A percentile compares a stretch with the other conserved stretches of the same genome.
phyloP scores from a whole-genome alignment of 2,329 filamentous ascomycete genomes.

The Fusarium algeriense region DNA sequence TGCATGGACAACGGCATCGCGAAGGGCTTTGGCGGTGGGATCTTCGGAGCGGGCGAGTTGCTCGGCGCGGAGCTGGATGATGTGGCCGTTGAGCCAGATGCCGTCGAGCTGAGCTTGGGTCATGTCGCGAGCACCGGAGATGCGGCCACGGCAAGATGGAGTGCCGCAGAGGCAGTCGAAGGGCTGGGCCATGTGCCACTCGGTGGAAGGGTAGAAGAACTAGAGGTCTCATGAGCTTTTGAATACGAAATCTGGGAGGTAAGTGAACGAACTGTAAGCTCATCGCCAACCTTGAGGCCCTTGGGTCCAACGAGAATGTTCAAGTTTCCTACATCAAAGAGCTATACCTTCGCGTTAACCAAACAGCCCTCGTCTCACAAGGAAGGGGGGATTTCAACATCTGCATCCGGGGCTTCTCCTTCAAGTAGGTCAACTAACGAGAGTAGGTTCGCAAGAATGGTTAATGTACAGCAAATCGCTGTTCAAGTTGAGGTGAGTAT shows the following conservation, averaged over 20 bases:
- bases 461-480: constrained; percentile 76
- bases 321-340: constrained; percentile 70
- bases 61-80: constrained; percentile 66
- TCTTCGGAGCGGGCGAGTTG: constrained; percentile 49
- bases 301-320: constrained; percentile 69
- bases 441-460: constrained; percentile 74
- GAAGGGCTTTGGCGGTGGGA: constrained; percentile 57
- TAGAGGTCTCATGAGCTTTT: constrained; percentile 40
- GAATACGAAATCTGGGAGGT: background rate
- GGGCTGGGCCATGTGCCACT: constrained; percentile 80
- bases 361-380: background rate
- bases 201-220: constrained; percentile 82
- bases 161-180: constrained; percentile 75
- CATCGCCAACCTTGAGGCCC: constrained; percentile 67
- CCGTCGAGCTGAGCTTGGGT: constrained; percentile 63
- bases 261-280: constrained; percentile 62
- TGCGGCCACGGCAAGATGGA: constrained; percentile 69
- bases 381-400: background rate
- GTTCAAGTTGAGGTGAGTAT: constrained; percentile 72
- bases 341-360: constrained; percentile 54
- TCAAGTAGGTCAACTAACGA: constrained; percentile 61
- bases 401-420: constrained; percentile 20
- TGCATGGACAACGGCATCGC: constrained; percentile 58
- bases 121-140: constrained; percentile 74
- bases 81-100: constrained; percentile 73